These are phyloP conservation scores for Coemansia sp. DNA, from an alignment of 192 early-diverging fungal genomes.

Conservation along the genomic window DNA sequence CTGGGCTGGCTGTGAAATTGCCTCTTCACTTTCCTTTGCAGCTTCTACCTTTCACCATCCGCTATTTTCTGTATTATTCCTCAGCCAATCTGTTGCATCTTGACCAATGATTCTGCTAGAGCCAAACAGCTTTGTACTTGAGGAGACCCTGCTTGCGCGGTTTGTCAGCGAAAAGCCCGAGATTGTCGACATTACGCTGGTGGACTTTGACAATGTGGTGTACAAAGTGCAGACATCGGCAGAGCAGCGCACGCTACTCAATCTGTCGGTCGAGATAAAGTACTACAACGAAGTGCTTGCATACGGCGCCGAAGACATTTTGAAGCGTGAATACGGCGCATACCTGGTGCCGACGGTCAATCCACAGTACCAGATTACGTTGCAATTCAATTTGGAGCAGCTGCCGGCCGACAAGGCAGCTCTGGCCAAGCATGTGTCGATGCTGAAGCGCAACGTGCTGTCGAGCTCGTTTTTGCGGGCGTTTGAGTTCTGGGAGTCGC, in stretches of 20 bases:
- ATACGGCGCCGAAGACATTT: slow-evolving; percentile 83
- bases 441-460: slow-evolving; percentile 92
- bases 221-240: slow-evolving; percentile 75
- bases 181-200: slow-evolving; percentile 72
- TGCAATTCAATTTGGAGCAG: slow-evolving; percentile 77
- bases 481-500: slow-evolving; percentile 77
- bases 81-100: slow-evolving; percentile 1
- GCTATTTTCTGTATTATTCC: background rate
- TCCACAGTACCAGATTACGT: slow-evolving; percentile 75
- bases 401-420: slow-evolving; percentile 71
- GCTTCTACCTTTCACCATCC: background rate
- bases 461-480: slow-evolving; percentile 92
- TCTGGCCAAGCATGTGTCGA: slow-evolving; percentile 76
- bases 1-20: slow-evolving; percentile 4
- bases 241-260: slow-evolving; percentile 50
- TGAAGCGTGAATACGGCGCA: slow-evolving; percentile 77
- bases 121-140: slow-evolving; percentile 57
- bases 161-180: slow-evolving; percentile 69
- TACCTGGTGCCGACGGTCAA: slow-evolving; percentile 59
- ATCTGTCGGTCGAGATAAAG: slow-evolving; percentile 78
- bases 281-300: slow-evolving; percentile 77
- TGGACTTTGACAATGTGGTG: slow-evolving; percentile 96
- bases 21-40: background rate
- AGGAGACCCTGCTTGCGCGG: slow-evolving; percentile 61
- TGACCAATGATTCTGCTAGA: slow-evolving; percentile 54